phyloP scores from a whole-genome alignment of 331 rosid genomes.

The Acacia pycnantha region DNA sequence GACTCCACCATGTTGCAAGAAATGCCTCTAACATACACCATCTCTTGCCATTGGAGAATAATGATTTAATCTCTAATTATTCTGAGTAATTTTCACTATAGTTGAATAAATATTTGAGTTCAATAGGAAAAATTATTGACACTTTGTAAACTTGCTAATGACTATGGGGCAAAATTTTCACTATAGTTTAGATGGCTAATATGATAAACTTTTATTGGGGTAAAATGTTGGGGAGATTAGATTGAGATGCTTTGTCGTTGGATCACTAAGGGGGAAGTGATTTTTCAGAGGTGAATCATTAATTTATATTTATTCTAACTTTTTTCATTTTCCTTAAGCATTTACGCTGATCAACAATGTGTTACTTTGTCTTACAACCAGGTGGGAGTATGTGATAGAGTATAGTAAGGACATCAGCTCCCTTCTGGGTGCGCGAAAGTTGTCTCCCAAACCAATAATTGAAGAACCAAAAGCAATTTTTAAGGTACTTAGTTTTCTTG shows the following conservation, averaged over 20 bases:
- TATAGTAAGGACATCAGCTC: constrained; percentile 79
- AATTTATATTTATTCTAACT: background rate
- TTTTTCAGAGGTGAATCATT: background rate
- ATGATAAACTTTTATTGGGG: background rate
- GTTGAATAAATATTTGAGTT: background rate
- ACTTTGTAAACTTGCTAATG: background rate
- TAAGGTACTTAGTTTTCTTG: constrained; percentile 43
- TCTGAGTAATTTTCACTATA: background rate
- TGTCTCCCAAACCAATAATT: constrained; percentile 45
- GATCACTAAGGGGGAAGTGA: background rate
- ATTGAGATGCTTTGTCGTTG: background rate
- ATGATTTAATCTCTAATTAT: background rate
- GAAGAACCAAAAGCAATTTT: constrained; percentile 57
- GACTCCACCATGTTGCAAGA: background rate
- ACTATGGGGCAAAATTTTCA: too few species aligned
- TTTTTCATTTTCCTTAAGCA: background rate
- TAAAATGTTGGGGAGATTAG: background rate
- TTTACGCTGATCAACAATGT: background rate
- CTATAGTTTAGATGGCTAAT: background rate
- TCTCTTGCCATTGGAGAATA: background rate
- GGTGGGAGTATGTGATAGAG: constrained; percentile 93
- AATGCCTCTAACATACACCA: background rate
- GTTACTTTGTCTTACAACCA: constrained; percentile 30
- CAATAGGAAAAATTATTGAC: background rate
- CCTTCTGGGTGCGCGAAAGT: constrained; percentile 61